Base-by-base conservation (phyloP, 2,329 filamentous ascomycete genomes). In the Diplocarpon rosae region DNA sequence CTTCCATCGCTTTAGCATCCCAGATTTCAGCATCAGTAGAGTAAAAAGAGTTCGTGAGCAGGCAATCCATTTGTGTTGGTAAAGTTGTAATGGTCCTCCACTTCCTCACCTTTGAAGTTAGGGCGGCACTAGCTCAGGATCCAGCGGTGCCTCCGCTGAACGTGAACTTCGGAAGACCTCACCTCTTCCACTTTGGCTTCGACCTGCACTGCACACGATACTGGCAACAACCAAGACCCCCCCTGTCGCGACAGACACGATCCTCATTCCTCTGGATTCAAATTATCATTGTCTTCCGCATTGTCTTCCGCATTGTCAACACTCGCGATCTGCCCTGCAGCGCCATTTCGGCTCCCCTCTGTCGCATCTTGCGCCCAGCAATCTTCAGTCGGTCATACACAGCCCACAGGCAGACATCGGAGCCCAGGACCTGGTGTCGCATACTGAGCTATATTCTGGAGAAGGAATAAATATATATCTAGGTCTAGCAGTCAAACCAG, bases 311-410 rank as follows among this genome's bases (percentile, higher is more conserved):
- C 39, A 31, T 35, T 42, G 32, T 40, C 45, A 37, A 41, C 46
- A 27, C 42, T 47, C 30, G 24, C 33, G 37, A 32, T 20, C 44
- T 17, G 14, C 34, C 42, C 43, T 32, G 39, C 47, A 42, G 49
- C 50, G 42, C 49, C 42, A 50, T 36, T 51, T 45, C 46, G 40
- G 38, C 32, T 29, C 39, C 48, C 49, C 44, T 56, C n/a, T n/a
- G n/a, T n/a, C 55, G 55, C 53, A 50, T 54, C 47, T 50, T 52
- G 52, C 55, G 49, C 49, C 48, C 39, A 20, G 34, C 37, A 38
- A 40, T 39, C 42, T 42, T 39, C 46, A 42, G 39, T 20, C 41
- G 38, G 29, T 16, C 33, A 39, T 39, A 39, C 28, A 24, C 4
- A 24, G 20, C 20, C 20, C 20, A 24, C 7, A 7, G 20, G 45